phyloP scores from a whole-genome alignment of 2,329 filamentous ascomycete species.

The Scedosporium apiospermum region DNA sequence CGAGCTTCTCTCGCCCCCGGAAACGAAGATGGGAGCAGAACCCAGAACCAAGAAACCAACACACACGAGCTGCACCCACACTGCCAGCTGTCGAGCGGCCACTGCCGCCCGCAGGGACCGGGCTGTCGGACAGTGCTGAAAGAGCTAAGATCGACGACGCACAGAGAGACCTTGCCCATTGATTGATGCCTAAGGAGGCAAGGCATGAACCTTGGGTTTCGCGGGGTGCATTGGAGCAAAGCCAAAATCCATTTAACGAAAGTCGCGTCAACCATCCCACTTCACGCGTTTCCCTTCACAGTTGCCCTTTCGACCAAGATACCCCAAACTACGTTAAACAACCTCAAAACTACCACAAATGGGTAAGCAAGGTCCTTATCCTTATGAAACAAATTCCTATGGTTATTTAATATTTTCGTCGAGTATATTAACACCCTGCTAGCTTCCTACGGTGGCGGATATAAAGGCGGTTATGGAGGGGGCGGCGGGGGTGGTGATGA shows the following conservation, averaged over 20 bases:
- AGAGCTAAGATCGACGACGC: not conserved
- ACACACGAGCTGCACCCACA: not conserved
- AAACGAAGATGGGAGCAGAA: not conserved
- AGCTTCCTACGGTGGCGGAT: conserved; percentile 7
- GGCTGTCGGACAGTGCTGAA: not conserved
- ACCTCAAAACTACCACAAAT: not conserved
- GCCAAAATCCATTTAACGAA: not conserved
- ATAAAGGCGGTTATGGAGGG: conserved; percentile 21
- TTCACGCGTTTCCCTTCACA: not conserved
- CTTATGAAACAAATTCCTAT: not conserved
- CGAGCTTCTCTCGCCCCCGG: not conserved
- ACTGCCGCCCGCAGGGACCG: conserved; percentile 1
- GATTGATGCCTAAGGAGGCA: not conserved
- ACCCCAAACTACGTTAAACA: not conserved
- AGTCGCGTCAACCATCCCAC: not conserved
- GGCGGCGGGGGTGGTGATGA: conserved; percentile 48
- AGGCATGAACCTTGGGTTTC: not conserved
- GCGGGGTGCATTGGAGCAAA: not conserved
- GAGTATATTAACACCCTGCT: not conserved
- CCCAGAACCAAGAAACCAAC: not conserved
- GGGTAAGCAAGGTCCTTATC: not conserved
- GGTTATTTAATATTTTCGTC: not conserved
- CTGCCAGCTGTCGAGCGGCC: conserved; percentile 3
- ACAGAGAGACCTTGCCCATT: not conserved
- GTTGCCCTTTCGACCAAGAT: not conserved